A percentile compares a stretch with the other conserved stretches of the same genome.
Conservation (phyloP, 306 rosid genomes). For the Oemleria cerasiformis region DNA sequence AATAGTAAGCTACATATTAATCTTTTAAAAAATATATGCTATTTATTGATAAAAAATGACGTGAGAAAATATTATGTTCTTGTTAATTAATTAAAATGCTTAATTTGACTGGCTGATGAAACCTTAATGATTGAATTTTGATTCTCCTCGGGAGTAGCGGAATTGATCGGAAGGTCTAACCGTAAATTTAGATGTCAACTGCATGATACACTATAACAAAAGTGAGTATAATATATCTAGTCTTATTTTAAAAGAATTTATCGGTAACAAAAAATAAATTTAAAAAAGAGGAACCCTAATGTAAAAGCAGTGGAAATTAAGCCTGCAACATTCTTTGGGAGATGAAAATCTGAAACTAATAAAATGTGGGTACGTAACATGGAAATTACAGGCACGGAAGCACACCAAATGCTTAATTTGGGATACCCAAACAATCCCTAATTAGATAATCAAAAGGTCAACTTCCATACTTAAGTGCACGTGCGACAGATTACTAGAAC, state of each 20-base stretch:
- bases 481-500: slow-evolving; percentile 31
- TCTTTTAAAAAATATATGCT: neutral
- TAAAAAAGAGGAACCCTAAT: no score
- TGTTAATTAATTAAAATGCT: no score
- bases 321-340: slow-evolving; percentile 21
- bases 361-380: slow-evolving; percentile 6
- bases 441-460: slow-evolving; percentile 41
- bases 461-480: slow-evolving; percentile 42
- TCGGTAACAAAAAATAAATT: no score
- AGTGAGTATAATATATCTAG: no score
- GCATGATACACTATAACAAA: no score
- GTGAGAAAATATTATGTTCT: no score
- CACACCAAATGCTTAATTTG: slow-evolving; percentile 21
- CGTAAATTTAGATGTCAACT: no score
- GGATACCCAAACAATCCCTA: slow-evolving; percentile 36
- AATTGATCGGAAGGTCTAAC: no score
- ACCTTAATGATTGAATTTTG: no score
- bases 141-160: no score
- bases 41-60: neutral
- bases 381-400: slow-evolving; percentile 5
- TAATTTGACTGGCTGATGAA: neutral
- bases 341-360: neutral
- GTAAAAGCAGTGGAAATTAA: no score
- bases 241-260: no score
- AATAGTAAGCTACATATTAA: neutral